A percentile compares a stretch with the other conserved stretches of the same genome.
These are phyloP conservation scores for Biscogniauxia sp. DNA, from an alignment of 2,329 filamentous ascomycete species.

Conservation along the genomic window DNA sequence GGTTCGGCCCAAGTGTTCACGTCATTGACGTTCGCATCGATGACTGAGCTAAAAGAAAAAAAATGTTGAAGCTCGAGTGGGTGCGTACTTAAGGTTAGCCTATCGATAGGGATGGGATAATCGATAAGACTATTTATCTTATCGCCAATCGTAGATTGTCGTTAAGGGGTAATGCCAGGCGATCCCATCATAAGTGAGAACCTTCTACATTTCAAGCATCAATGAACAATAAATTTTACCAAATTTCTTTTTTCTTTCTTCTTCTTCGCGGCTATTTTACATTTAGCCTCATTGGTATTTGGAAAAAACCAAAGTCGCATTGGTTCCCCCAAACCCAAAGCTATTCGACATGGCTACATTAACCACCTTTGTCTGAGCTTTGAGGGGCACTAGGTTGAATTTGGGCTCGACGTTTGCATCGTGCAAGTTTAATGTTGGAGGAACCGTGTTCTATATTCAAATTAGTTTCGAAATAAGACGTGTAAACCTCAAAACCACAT, in stretches of 20 bases:
- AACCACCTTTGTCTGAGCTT: constrained; percentile 68
- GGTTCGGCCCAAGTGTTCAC: constrained; percentile 13
- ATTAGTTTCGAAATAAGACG: constrained; percentile 10
- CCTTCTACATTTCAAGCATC: too few species aligned
- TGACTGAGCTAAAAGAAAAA: constrained; percentile 1
- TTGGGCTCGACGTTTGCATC: constrained; percentile 63
- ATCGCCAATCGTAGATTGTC: not conserved
- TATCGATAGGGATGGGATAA: not conserved
- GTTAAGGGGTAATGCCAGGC: too few species aligned
- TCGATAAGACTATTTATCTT: not conserved
- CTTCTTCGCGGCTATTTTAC: too few species aligned
- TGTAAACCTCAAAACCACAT: not conserved
- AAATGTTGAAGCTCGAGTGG: not conserved
- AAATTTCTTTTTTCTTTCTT: too few species aligned
- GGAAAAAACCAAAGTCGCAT: constrained; percentile 81
- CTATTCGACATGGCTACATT: constrained; percentile 85
- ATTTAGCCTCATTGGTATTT: constrained; percentile 3
- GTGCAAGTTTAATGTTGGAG: constrained; percentile 82
- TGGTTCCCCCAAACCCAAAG: constrained; percentile 97
- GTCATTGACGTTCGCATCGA: constrained; percentile 20
- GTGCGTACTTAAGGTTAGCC: not conserved
- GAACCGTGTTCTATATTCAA: constrained; percentile 64
- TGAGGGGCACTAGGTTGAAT: constrained; percentile 81
- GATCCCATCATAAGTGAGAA: too few species aligned
- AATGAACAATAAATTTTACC: too few species aligned